These are phyloP conservation scores for Chalciporus sphaerocephalus DNA, from an alignment of 768 basidiomycete species.

Conservation along the genomic window DNA sequence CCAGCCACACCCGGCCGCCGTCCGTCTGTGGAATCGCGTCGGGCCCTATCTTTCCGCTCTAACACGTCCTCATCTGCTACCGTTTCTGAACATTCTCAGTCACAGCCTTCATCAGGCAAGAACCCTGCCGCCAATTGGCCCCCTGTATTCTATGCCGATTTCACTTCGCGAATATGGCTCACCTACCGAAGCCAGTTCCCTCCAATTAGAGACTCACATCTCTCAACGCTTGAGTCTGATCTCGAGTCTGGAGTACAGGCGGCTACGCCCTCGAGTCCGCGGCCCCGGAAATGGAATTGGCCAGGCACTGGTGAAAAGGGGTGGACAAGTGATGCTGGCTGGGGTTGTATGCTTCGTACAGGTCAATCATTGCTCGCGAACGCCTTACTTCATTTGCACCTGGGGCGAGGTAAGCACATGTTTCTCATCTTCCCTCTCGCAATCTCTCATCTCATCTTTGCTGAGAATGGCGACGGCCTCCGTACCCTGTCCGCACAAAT, in stretches of 20 bases:
- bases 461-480: conserved; percentile 82
- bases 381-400: conserved; percentile 67
- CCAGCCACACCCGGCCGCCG: conserved; percentile 32
- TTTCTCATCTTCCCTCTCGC: conserved; percentile 1
- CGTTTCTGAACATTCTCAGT: conserved; percentile 34
- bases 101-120: conserved; percentile 32
- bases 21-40: conserved; percentile 39
- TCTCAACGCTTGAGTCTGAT: conserved; percentile 40
- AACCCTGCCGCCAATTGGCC: conserved; percentile 57
- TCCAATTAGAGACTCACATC: conserved; percentile 66
- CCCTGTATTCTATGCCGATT: conserved; percentile 81
- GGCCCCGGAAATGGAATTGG: conserved; percentile 59
- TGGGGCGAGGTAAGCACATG: conserved; percentile 58
- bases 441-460: conserved; percentile 7
- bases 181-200: conserved; percentile 88
- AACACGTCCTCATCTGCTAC: conserved; percentile 39
- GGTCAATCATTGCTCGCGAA: conserved; percentile 83
- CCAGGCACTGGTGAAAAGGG: conserved; percentile 62
- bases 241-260: conserved; percentile 29
- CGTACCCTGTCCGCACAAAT: conserved; percentile 50
- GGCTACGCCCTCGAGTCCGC: conserved; percentile 40
- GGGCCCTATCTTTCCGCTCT: conserved; percentile 43
- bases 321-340: conserved; percentile 81
- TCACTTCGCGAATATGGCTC: conserved; percentile 83
- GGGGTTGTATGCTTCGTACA: conserved; percentile 91